A percentile compares a stretch with the other conserved stretches of the same genome.
phyloP scores from a whole-genome alignment of 2,329 filamentous ascomycete species.

The Grosmannia serpens region DNA sequence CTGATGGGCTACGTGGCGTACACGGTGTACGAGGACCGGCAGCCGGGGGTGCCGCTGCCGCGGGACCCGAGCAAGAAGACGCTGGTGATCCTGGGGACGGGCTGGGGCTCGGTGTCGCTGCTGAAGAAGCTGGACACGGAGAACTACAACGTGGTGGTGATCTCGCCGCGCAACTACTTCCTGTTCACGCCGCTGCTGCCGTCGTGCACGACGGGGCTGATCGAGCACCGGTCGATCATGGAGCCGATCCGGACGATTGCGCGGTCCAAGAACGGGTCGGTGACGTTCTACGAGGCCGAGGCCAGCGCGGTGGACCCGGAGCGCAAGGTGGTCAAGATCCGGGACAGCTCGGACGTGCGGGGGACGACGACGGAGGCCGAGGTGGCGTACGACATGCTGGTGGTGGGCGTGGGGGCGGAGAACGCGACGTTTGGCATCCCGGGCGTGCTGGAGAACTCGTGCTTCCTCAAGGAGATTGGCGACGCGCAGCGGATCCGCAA shows the following conservation, averaged over 20 bases:
- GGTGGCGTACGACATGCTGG: constrained; percentile 95
- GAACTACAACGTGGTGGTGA: constrained; percentile 97
- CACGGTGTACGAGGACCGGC: constrained; percentile 68
- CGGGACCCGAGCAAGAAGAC: constrained; percentile 92
- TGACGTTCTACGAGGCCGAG: constrained; percentile 97
- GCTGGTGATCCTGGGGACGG: constrained; percentile 85
- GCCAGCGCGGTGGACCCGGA: constrained; percentile 91
- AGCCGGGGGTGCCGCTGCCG: constrained; percentile 67
- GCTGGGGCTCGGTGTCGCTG: constrained; percentile 90
- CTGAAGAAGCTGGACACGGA: constrained; percentile 98
- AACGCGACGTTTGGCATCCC: constrained; percentile 98
- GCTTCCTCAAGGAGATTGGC: constrained; percentile 96
- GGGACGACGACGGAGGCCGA: constrained; percentile 72
- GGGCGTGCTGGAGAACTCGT: constrained; percentile 87
- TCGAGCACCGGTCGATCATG: constrained; percentile 99
- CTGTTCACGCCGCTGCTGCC: constrained; percentile 95
- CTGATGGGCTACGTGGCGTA: constrained; percentile 64
- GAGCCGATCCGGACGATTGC: constrained; percentile 95
- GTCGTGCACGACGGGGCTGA: constrained; percentile 92
- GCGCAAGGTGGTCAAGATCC: constrained; percentile 77
- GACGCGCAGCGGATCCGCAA: constrained; percentile 95
- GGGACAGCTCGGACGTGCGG: constrained; percentile 88
- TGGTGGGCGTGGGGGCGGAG: constrained; percentile 93
- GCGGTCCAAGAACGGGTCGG: constrained; percentile 83
- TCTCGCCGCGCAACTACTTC: constrained; percentile 99